Evolutionary conservation across 768 basidiomycete genomes (phyloP).

Genomic region (Tylopilus sp.): DNA sequence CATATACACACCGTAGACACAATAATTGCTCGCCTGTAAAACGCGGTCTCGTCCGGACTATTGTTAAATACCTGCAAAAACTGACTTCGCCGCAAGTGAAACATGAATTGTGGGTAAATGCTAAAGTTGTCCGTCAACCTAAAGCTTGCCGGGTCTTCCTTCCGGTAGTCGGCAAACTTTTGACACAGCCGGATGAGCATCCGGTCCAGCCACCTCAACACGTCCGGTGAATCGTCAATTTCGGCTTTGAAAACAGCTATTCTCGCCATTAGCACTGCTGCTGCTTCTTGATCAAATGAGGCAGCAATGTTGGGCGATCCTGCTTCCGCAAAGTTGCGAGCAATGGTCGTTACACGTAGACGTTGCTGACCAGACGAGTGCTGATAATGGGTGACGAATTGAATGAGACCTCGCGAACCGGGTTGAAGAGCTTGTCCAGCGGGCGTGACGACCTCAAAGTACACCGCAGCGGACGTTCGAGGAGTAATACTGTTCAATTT

Average conservation of each 20-base stretch:
- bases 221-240: conserved; percentile 96
- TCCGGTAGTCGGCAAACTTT: conserved; percentile 98
- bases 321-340: conserved; percentile 95
- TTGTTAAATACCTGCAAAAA: conserved; percentile 99
- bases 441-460: conserved; percentile 98
- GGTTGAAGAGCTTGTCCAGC: conserved; percentile 90
- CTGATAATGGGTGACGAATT: conserved; percentile 98
- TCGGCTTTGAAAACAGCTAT: conserved; percentile 99
- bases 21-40: conserved; percentile 71
- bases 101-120: conserved; percentile 99
- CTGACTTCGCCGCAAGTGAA: conserved; percentile 95
- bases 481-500: conserved; percentile 91
- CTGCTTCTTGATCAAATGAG: conserved; percentile 96
- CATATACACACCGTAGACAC: not conserved
- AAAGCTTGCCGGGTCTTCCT: conserved; percentile 96
- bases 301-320: conserved; percentile 92
- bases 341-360: conserved; percentile 95
- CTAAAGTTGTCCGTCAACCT: conserved; percentile 92
- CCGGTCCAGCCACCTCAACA: conserved; percentile 93
- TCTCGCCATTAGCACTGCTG: conserved; percentile 96
- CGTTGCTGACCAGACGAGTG: conserved; percentile 95
- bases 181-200: conserved; percentile 99
- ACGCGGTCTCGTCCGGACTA: conserved; percentile 98
- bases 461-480: conserved; percentile 84
- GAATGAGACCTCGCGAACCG: conserved; percentile 90